Percentiles rank a stretch among this genome's conserved stretches.
Evolutionary conservation across 2,329 filamentous ascomycete genomes (phyloP).

Genomic region (Phaeophleospora eucalypticola): DNA sequence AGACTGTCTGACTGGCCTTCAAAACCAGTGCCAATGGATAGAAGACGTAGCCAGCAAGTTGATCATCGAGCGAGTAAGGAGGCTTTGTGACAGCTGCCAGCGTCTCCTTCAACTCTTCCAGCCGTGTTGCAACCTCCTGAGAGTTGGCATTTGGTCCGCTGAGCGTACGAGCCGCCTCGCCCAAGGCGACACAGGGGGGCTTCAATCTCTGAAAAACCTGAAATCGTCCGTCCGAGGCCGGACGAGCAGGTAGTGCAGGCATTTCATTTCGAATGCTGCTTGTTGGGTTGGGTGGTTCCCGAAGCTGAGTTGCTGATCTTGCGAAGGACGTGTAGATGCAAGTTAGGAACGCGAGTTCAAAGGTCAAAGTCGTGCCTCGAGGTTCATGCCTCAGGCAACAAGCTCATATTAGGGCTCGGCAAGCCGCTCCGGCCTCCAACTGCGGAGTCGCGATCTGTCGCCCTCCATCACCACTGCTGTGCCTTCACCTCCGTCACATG

Average conservation of each 20-base stretch:
- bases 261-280: not conserved
- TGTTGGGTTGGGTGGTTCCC: too few species aligned
- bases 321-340: too few species aligned
- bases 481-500: too few species aligned
- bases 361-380: too few species aligned
- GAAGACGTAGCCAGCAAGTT: conserved; percentile 89
- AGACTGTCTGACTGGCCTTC: conserved; percentile 66
- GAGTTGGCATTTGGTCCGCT: conserved; percentile 38
- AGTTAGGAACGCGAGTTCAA: too few species aligned
- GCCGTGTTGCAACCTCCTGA: conserved; percentile 46
- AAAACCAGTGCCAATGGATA: conserved; percentile 88
- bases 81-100: conserved; percentile 33
- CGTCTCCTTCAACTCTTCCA: conserved; percentile 44
- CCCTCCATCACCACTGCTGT: too few species aligned
- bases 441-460: too few species aligned
- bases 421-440: too few species aligned
- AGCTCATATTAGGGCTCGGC: too few species aligned
- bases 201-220: conserved; percentile 51
- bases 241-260: not conserved
- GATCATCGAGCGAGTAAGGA: conserved; percentile 60
- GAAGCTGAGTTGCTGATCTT: too few species aligned
- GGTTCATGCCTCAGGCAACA: too few species aligned
- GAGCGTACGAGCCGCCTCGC: conserved; percentile 51
- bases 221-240: conserved; percentile 32
- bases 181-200: conserved; percentile 55